These are phyloP conservation scores for Boletus smithii DNA, from an alignment of 1,284 basidiomycete species.

Conservation along the genomic window DNA sequence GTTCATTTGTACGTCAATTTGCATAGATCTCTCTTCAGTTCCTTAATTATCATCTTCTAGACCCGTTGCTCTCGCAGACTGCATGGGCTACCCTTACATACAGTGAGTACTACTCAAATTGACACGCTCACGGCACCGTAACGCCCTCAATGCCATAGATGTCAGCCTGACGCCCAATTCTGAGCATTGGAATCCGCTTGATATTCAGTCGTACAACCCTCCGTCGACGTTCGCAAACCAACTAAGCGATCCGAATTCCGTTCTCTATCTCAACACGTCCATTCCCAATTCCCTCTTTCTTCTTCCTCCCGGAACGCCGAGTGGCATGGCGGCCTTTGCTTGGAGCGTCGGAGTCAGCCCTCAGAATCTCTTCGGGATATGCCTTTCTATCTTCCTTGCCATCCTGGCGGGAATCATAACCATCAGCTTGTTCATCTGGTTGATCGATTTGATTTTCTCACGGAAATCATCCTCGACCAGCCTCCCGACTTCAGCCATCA, in stretches of 20 bases:
- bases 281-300: conserved; percentile 72
- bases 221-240: conserved; percentile 69
- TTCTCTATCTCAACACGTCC: conserved; percentile 72
- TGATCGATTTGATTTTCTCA: conserved; percentile 57
- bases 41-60: conserved; percentile 41
- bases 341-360: conserved; percentile 73
- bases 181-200: conserved; percentile 63
- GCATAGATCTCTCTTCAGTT: conserved; percentile 1
- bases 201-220: conserved; percentile 57
- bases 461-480: conserved; percentile 26
- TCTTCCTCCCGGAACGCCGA: conserved; percentile 56
- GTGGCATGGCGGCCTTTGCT: conserved; percentile 67
- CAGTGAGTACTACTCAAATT: conserved; percentile 51
- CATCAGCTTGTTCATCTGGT: conserved; percentile 71
- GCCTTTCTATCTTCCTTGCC: conserved; percentile 77
- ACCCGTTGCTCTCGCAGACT: conserved; percentile 81
- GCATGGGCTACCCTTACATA: conserved; percentile 86
- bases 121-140: conserved; percentile 6
- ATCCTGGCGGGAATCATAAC: conserved; percentile 72
- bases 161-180: conserved; percentile 55
- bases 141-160: conserved; percentile 48
- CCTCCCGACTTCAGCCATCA: conserved; percentile 26
- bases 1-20: conserved; percentile 73
- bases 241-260: conserved; percentile 64
- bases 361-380: conserved; percentile 82